Evolutionary conservation across 768 basidiomycete species (phyloP), one percentile per base, ranked within the genome.

Genomic region (Pisolithus marmoratus): DNA sequence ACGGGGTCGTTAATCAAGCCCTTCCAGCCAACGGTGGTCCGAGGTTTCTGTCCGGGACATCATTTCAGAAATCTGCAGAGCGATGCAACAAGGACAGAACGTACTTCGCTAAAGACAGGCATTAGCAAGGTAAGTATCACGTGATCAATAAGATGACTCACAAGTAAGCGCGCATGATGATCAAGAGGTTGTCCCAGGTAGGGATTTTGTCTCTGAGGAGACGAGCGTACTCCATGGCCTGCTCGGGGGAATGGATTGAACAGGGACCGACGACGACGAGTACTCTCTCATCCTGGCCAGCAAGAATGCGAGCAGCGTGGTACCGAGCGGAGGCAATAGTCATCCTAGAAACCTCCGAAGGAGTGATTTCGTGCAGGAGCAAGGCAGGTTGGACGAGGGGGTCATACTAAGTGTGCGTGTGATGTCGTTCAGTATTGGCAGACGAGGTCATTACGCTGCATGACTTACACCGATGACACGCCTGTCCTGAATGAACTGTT

Each of bases 121-220:
- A 76, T 55, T 38, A 63, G 49, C 52, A 42, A 61, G 17, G 41
- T n/a, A 24, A 17, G 11, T 19, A 19, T 8, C 15, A 51, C 34
- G 46, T 50, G 31, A 46, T 24, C 37, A 49, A 5, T 56, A 24
- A 54, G 53, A 20, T 31, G n/a, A 82, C 92, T 68, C 63, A 94
- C 92, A 90, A 97, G 79, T 98, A 98, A 51, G 91, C 85, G 38
- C 96, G 82, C 96, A 99, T 99, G 68, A 98, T 72, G 64, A 99
- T 87, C 62, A 89, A 76, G 46, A 99, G 76, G 60, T 94, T 89
- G 49, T 75, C 76, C 80, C 83, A 87, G 19, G 75, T 69, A 17
- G 78, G 73, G 41, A 85, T 77, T 71, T 84, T 87, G 4, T 71
- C 74, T 64, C 79, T 87, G 64, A 90, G 79, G 43, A 83, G 75